Conservation (phyloP, 371 early-diverging fungal species). For the Mucor lusitanicus region DNA sequence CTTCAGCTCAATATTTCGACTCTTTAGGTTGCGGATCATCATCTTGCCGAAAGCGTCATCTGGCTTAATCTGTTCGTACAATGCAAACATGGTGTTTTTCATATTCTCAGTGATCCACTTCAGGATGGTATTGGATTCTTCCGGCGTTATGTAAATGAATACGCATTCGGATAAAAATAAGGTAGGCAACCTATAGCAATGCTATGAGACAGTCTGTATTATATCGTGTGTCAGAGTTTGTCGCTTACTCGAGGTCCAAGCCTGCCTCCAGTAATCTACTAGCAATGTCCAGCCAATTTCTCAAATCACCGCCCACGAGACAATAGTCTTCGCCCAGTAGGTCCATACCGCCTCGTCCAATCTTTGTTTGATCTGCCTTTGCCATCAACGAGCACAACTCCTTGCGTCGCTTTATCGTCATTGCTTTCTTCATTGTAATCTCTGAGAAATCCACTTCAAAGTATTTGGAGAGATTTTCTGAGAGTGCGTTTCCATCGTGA, state of each 20-base stretch:
- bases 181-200: slow-evolving; percentile 67
- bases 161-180: slow-evolving; percentile 93
- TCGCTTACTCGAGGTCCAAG: slow-evolving; percentile 61
- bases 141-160: slow-evolving; percentile 80
- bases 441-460: slow-evolving; percentile 95
- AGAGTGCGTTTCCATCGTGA: background rate
- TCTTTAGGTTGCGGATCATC: slow-evolving; percentile 87
- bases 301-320: slow-evolving; percentile 82
- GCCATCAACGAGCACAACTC: slow-evolving; percentile 56
- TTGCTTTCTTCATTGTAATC: slow-evolving; percentile 78
- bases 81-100: slow-evolving; percentile 59
- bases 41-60: slow-evolving; percentile 88
- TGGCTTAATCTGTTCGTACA: slow-evolving; percentile 92
- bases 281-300: slow-evolving; percentile 61
- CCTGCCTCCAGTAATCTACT: slow-evolving; percentile 64
- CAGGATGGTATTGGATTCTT: slow-evolving; percentile 66
- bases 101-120: slow-evolving; percentile 64
- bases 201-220: background rate
- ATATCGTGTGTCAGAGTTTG: background rate
- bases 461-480: slow-evolving; percentile 39
- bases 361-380: slow-evolving; percentile 32
- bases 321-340: slow-evolving; percentile 67
- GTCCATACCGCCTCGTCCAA: slow-evolving; percentile 75
- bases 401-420: slow-evolving; percentile 61
- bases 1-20: slow-evolving; percentile 70